phyloP scores from a whole-genome alignment of 345 rosid genomes.

The Sisymbrium altissimum region DNA sequence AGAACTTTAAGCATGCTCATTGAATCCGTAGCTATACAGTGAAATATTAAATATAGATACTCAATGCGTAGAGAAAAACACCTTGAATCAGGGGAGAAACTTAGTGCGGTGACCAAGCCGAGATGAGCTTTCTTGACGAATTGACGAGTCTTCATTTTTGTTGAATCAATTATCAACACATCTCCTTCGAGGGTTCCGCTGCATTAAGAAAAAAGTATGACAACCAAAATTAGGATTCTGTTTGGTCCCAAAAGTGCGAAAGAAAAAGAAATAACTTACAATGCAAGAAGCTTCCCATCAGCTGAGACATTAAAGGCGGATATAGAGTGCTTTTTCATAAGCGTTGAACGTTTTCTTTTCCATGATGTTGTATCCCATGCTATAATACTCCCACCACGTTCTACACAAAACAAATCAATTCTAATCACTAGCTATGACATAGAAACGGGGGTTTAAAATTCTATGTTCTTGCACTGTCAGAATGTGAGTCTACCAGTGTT shows the following conservation, averaged over 20 bases:
- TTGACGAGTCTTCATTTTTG: slow-evolving; percentile 42
- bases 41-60: neutral
- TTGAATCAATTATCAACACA: slow-evolving; percentile 51
- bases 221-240: neutral
- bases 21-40: neutral
- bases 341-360: slow-evolving; percentile 58
- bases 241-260: neutral
- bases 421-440: neutral
- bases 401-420: slow-evolving; percentile 34
- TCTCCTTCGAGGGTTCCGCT: slow-evolving; percentile 81
- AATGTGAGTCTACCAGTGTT: slow-evolving; percentile 53
- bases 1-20: neutral
- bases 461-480: neutral
- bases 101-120: slow-evolving; percentile 75
- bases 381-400: slow-evolving; percentile 61
- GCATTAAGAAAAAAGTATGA: slow-evolving; percentile 17
- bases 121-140: slow-evolving; percentile 72
- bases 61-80: slow-evolving; percentile 28
- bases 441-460: neutral
- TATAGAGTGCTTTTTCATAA: slow-evolving; percentile 48
- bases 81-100: slow-evolving; percentile 92
- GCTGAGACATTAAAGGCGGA: slow-evolving; percentile 74
- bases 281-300: slow-evolving; percentile 75
- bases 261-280: slow-evolving; percentile 35
- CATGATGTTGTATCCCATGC: slow-evolving; percentile 70